Percentiles rank a stretch among this genome's conserved stretches.
phyloP scores from a whole-genome alignment of 257 asterid species.

The Gardenia jasminoides region DNA sequence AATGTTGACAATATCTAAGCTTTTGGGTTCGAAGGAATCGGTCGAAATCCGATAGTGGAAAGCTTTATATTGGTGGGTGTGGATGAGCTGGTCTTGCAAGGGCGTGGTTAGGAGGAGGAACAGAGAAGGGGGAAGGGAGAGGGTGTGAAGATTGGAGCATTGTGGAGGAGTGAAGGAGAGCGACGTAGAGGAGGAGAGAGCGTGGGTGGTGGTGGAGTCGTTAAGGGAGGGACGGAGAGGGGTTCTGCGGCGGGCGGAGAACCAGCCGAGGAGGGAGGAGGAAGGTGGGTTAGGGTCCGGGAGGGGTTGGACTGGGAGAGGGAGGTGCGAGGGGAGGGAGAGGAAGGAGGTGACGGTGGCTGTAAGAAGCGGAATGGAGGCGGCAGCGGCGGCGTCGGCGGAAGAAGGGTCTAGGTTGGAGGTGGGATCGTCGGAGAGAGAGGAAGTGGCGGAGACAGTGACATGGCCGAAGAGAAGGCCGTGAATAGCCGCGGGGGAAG shows the following conservation, averaged over 20 bases:
- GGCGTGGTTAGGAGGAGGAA: conserved; percentile 84
- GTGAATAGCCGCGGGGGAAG: conserved; percentile 63
- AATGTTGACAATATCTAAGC: conserved; percentile 57
- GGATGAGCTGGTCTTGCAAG: conserved; percentile 66
- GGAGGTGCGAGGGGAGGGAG: conserved; percentile 63
- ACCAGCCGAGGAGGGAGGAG: conserved; percentile 43
- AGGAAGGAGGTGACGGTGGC: conserved; percentile 65
- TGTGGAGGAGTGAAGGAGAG: conserved; percentile 40
- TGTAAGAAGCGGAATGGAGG: conserved; percentile 35
- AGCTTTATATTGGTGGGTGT: conserved; percentile 81
- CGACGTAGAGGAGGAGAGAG: conserved; percentile 45
- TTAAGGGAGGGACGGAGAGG: conserved; percentile 41
- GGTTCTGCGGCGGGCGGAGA: conserved; percentile 52
- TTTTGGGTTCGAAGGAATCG: conserved; percentile 56
- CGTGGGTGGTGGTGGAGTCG: conserved; percentile 44
- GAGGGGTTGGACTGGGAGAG: conserved; percentile 37
- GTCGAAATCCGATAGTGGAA: conserved; percentile 42
- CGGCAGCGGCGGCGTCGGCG: conserved; percentile 31
- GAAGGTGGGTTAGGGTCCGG: conserved; percentile 17
- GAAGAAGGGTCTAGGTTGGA: conserved; percentile 32
- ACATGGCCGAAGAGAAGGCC: conserved; percentile 76
- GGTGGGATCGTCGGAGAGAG: conserved; percentile 65
- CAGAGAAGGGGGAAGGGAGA: conserved; percentile 59
- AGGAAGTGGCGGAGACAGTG: conserved; percentile 39
- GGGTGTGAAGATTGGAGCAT: conserved; percentile 30